Evolutionary conservation across 192 early-diverging fungal genomes (phyloP).

Genomic region (Fimicolochytrium jonesii): DNA sequence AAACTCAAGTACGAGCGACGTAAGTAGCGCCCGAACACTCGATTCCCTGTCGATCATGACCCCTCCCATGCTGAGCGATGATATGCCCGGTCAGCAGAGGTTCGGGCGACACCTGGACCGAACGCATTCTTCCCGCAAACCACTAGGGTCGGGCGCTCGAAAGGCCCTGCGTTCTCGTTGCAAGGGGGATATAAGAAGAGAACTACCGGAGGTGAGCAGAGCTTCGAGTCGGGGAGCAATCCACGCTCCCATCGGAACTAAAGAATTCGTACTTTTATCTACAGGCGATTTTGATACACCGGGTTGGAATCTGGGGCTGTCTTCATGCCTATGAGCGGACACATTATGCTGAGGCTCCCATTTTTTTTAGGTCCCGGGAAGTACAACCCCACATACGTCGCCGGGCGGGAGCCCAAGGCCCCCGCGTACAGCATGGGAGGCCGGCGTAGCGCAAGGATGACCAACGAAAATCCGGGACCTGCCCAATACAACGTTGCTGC

Average conservation of each 20-base stretch:
- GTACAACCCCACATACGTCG: slow-evolving; percentile 50
- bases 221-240: too few species aligned
- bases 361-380: slow-evolving; percentile 49
- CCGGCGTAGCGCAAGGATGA: slow-evolving; percentile 42
- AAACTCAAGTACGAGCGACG: slow-evolving; percentile 38
- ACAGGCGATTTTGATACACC: slow-evolving; percentile 42
- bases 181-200: slow-evolving; percentile 49
- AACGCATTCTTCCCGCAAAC: slow-evolving; percentile 56
- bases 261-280: not conserved
- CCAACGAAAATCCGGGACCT: slow-evolving; percentile 48
- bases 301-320: slow-evolving; percentile 24
- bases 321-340: not conserved
- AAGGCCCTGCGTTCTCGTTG: slow-evolving; percentile 53
- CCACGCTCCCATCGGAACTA: too few species aligned
- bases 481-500: slow-evolving; percentile 48
- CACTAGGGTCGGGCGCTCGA: slow-evolving; percentile 45
- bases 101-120: slow-evolving; percentile 44
- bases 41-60: not conserved
- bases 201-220: slow-evolving; percentile 16
- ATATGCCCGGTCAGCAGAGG: not conserved
- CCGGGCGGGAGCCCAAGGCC: slow-evolving; percentile 47
- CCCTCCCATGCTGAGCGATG: not conserved
- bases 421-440: slow-evolving; percentile 59
- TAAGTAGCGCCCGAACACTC: too few species aligned
- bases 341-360: too few species aligned